These are phyloP conservation scores for Pittosporum tobira DNA, from an alignment of 129 eudicot species.

Conservation along the genomic window DNA sequence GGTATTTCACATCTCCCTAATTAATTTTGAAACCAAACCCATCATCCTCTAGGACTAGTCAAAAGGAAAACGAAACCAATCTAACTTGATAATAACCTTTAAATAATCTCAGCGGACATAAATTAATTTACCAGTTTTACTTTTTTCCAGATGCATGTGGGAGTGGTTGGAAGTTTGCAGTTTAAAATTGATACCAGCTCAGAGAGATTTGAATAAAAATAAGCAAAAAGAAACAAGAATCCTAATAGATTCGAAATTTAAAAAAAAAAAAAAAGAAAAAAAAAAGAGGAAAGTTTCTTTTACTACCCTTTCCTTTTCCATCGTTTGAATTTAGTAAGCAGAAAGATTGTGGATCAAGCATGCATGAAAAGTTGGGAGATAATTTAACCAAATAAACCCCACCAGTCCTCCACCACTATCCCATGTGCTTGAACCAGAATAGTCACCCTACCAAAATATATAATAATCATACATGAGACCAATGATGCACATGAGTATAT, in stretches of 20 bases:
- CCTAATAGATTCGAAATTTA: not conserved
- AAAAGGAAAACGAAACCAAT: not conserved
- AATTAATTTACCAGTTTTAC: not conserved
- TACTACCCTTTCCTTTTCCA: too few relatives aligned
- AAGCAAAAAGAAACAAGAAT: not conserved
- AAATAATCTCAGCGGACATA: not conserved
- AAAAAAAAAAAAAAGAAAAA: not conserved
- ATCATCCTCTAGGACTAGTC: not conserved
- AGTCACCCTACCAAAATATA: not conserved
- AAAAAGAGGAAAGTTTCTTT: too few relatives aligned
- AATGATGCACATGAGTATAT: not conserved
- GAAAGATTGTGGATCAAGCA: slow-evolving; percentile 2
- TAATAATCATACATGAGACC: not conserved
- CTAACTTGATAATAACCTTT: not conserved
- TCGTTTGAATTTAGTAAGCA: not conserved
- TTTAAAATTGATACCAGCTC: not conserved
- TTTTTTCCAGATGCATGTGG: slow-evolving; percentile 21
- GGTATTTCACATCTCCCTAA: not conserved
- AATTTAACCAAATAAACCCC: slow-evolving; percentile 1
- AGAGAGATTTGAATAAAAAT: not conserved
- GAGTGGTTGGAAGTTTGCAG: slow-evolving; percentile 13
- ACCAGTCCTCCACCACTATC: slow-evolving; percentile 4
- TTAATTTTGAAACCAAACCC: slow-evolving; percentile 11
- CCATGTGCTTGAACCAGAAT: slow-evolving; percentile 5
- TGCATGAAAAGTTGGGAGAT: not conserved